Evolutionary conservation across 345 rosid genomes (phyloP), one percentile per base, ranked within the genome.

Genomic region (Dimocarpus longan): DNA sequence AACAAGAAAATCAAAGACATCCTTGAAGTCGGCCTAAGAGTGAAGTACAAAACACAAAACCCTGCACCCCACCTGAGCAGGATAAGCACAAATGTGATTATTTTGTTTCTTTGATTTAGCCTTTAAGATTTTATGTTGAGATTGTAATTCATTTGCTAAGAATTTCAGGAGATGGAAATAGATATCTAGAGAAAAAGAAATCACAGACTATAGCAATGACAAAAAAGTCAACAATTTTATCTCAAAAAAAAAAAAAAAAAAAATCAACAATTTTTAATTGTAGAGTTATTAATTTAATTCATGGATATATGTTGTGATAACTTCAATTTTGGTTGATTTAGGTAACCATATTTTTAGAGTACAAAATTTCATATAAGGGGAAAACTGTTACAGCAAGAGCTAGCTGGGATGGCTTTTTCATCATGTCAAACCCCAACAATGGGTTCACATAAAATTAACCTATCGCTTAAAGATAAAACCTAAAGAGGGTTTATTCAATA

Each of bases 31-130:
- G 24, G 7, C 62, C 74, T 50, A 32, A 16, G 1, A 59, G 57
- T 7, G 15, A 70, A 22, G 62, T 50, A 11, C 24, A 70, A 70
- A 42, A 40, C 74, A 13, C 24, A 70, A 50, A 24, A 15, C 22
- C 2, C 16, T 16, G 48, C 24, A 28, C 18, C 44, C 71, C 19
- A 50, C 24, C 42, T 26, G 15, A 48, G 60, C 60, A 70, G 74
- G 50, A 70, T 15, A 70, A 6, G 26, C 15, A 22, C 57, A 52
- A 52, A 52, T 52, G 57, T 16, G 57, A 52, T 52, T n/a, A 6
- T 32, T 66, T 32, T 66, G 68, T 32, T 32, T 66, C 68, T 66
- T 66, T 28, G 18, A 32, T 66, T 64, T 32, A 66, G 68, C 43
- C 37, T 66, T 66, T 32, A 43, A 39, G 68, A 37, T 65, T 65